Conservation (phyloP, 2,329 filamentous ascomycete species). For the Colletotrichum lindemuthianum region DNA sequence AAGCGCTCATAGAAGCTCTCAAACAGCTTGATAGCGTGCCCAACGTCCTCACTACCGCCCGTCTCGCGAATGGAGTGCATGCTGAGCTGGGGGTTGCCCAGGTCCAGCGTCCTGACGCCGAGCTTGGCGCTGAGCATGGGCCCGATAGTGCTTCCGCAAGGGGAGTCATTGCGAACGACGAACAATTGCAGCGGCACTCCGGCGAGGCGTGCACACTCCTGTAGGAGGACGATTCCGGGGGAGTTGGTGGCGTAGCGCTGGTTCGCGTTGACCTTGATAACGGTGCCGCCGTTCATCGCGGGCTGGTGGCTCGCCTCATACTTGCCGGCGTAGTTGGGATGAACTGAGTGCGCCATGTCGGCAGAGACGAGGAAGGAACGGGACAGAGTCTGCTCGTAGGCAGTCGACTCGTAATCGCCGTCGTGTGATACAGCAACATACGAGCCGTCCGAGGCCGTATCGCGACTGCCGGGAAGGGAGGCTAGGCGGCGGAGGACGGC, state of each 20-base stretch:
- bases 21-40: slow-evolving; percentile 86
- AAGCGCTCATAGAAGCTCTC: slow-evolving; percentile 88
- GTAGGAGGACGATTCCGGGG: slow-evolving; percentile 90
- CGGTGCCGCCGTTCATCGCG: slow-evolving; percentile 94
- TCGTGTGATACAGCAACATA: slow-evolving; percentile 70
- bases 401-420: slow-evolving; percentile 72
- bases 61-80: slow-evolving; percentile 99
- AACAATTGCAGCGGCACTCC: slow-evolving; percentile 93
- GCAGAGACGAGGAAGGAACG: slow-evolving; percentile 94
- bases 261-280: slow-evolving; percentile 98
- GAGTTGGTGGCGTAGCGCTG: slow-evolving; percentile 97
- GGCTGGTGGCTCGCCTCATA: slow-evolving; percentile 93
- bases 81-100: slow-evolving; percentile 92
- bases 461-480: slow-evolving; percentile 72
- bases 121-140: slow-evolving; percentile 93
- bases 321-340: slow-evolving; percentile 93
- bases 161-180: slow-evolving; percentile 94
- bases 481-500: slow-evolving; percentile 88
- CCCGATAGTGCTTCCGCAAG: slow-evolving; percentile 95
- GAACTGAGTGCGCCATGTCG: slow-evolving; percentile 96
- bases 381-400: slow-evolving; percentile 91
- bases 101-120: slow-evolving; percentile 87
- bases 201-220: slow-evolving; percentile 80
- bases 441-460: slow-evolving; percentile 67
- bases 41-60: slow-evolving; percentile 87